These are phyloP conservation scores for Lachancea meyersii DNA, from an alignment of 805 yeast genomes.

Conservation along the genomic window DNA sequence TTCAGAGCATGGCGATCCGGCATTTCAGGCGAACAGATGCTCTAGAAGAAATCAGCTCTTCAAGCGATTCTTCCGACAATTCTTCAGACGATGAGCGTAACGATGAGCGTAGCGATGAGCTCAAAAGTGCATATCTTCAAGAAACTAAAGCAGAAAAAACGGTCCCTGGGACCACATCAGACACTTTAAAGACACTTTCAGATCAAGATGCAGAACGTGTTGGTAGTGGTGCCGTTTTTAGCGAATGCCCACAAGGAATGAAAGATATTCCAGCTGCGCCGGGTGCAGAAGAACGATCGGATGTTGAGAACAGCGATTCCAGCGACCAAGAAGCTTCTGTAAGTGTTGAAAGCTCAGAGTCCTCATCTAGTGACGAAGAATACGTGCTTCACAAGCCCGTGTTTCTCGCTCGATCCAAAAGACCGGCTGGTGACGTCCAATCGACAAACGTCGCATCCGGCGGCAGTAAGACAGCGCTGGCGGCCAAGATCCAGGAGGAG, in stretches of 20 bases:
- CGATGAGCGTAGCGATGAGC: slow-evolving; percentile 1
- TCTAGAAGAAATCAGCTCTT: slow-evolving; percentile 2
- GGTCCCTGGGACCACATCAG: too few relatives aligned
- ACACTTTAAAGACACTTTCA: too few relatives aligned
- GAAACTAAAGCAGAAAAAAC: too few relatives aligned
- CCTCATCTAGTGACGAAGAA: slow-evolving; percentile 17
- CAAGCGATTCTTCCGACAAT: neutral
- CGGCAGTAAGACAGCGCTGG: neutral
- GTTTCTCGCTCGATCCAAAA: slow-evolving; percentile 15
- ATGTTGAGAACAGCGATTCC: neutral
- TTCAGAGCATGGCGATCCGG: slow-evolving; percentile 24
- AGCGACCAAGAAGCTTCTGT: neutral
- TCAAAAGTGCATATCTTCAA: too few relatives aligned
- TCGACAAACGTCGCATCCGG: neutral
- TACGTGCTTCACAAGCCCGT: slow-evolving; percentile 25
- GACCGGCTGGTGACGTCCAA: neutral
- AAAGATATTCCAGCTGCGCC: neutral
- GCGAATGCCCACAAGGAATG: neutral
- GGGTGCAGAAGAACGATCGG: neutral
- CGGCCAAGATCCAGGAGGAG: slow-evolving; percentile 1
- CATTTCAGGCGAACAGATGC: slow-evolving; percentile 15
- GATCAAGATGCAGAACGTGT: too few relatives aligned
- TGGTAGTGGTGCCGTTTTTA: neutral
- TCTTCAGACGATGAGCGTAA: slow-evolving; percentile 5
- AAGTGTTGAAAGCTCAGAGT: slow-evolving; percentile 8